Evolutionary conservation across 1,139 yeast genomes (phyloP), one percentile per base, ranked within the genome.

Genomic region (Debaryomyces subglobosus): DNA sequence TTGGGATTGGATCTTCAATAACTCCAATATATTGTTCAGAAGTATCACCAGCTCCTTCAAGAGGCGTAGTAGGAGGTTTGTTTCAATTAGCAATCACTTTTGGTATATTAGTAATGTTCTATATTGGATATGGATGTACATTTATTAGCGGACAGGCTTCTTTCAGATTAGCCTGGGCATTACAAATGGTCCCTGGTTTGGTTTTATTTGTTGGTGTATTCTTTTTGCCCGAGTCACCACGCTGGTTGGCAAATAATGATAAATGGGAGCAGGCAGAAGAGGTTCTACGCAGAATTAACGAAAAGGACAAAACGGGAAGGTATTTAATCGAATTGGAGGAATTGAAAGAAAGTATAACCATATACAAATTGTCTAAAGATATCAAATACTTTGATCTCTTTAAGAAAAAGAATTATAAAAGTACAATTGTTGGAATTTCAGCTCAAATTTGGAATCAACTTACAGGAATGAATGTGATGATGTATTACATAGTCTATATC

Each of bases 11-110:
- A 27, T 77, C 85, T 6, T 72, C 83, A 39, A 79, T 75, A 47
- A 82, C 83, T 16, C 87, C 87, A 10, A 79, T 80, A 36, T 82
- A 79, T 61, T 71, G 81, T 23, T 72, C 85, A 3, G 86, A 82
- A 60, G 67, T 81, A 46, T 70, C 84, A 16, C 81, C 82, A 24
- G 72, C 80, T 50, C 68, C 72, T 43, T 69, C 72, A 43, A 72
- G 86, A 63, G 89, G 88, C 53, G 61, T 68, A 24, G 61, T 77
- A 42, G 79, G 78, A 44, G 74, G 78, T 47, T 56, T 73, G 25
- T 69, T 69, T 62, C 81, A 75, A 58, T 68, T 75, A 53, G 69
- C 72, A 18, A 75, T 67, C 47, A 72, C 76, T 15, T 53, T 71
- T 41, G 78, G 79, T 52, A 71, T 72, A 47, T 58, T 71, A 61